Base-by-base conservation (phyloP, 495 filamentous ascomycete genomes). In the Penicillium cataractarum region DNA sequence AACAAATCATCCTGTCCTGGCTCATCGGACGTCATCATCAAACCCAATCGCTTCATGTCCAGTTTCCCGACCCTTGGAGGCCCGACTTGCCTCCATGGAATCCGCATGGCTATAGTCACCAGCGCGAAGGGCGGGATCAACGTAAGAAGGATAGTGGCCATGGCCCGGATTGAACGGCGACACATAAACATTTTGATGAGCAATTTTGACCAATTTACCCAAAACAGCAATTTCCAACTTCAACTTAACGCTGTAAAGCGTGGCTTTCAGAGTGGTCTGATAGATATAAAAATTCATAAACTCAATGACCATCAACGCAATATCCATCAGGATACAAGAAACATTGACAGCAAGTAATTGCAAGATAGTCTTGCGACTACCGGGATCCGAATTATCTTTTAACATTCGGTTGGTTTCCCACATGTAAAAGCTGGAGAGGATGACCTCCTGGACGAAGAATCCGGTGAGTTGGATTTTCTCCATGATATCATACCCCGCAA, bases 251-350 rank as follows among this genome's bases (percentile, higher is more conserved):
- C 70, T 73, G 61, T 73, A 73, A 15, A 73, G 54, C 4, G 68
- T 73, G 2, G 70, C 70, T 29, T 73, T 73, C 49, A 73, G 65
- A 17, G 70, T 73, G 0, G 70, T 73, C 35, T 73, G 70, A 58
- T 69, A 73, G 56, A 73, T 71, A 54, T 73, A 73, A 29, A 71
- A 71, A 42, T 73, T 65, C 65, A 63, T 71, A 26, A 73, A 73
- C 62, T 73, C 70, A 48, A 71, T 73, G 26, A 64, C 35, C 70
- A 73, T 73, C 61, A 73, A 48, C 1, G 70, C 70, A 24, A 73
- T 71, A 58, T 73, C 70, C 70, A 73, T 73, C 24, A 73, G 50
- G 22, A 73, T 68, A 73, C 70, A 73, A 40, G 68, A 53, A 9
- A 71, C 65, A 44, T 73, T 73, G 42, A 73, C 70, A 1, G 70